Percentiles rank a stretch among this genome's conserved stretches.
These are phyloP conservation scores for Salisapilia sapeloensis DNA, from an alignment of 352 stramenopile species.

Conservation along the genomic window DNA sequence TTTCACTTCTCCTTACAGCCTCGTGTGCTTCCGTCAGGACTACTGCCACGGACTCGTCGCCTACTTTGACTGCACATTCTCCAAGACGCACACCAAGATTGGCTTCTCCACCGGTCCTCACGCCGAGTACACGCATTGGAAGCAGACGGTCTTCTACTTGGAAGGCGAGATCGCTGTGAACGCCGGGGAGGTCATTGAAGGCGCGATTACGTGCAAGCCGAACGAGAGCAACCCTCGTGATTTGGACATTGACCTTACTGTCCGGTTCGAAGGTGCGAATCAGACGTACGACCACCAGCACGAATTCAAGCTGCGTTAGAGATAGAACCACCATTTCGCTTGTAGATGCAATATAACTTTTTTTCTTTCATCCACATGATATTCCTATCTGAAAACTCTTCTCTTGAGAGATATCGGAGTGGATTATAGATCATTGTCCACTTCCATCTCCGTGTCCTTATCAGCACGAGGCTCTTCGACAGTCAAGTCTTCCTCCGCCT, in stretches of 20 bases:
- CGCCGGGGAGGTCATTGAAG: conserved; percentile 79
- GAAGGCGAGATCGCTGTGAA: conserved; percentile 70
- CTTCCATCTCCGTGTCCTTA: conserved; percentile 53
- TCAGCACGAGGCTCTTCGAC: too few species aligned
- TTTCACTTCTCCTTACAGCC: conserved; percentile 84
- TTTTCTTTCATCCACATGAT: conserved; percentile 3
- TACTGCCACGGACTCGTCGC: conserved; percentile 93
- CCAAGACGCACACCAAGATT: conserved; percentile 88
- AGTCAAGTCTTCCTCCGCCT: too few species aligned
- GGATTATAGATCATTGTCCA: conserved; percentile 23
- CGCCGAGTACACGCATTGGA: conserved; percentile 98
- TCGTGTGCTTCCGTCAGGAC: conserved; percentile 87
- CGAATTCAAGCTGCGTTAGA: conserved; percentile 73
- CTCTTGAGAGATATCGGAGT: conserved; percentile 4
- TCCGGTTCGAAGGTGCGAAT: conserved; percentile 59
- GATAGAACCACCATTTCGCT: too few species aligned
- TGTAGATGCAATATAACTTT: conserved; percentile 3
- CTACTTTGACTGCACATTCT: conserved; percentile 98
- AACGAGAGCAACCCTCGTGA: conserved; percentile 89
- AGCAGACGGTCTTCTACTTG: conserved; percentile 97
- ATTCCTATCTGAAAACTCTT: conserved; percentile 58
- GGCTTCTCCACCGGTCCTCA: conserved; percentile 91
- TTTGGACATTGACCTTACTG: conserved; percentile 83
- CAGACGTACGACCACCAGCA: conserved; percentile 47
- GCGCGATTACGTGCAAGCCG: conserved; percentile 74